phyloP scores from a whole-genome alignment of 1,139 yeast species.

The Torulaspora pretoriensis region DNA sequence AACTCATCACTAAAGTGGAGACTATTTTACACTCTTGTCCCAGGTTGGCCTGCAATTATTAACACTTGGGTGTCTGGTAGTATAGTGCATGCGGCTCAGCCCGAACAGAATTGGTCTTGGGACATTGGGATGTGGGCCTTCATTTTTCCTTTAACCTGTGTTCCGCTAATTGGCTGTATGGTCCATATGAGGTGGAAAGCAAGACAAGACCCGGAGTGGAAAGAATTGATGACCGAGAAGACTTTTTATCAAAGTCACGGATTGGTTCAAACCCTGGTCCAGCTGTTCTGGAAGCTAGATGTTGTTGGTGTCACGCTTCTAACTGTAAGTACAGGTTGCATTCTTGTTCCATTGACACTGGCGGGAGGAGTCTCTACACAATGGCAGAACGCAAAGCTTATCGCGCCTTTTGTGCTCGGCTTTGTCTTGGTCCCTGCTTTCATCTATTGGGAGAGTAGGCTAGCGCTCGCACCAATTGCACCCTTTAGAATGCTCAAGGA shows the following conservation, averaged over 20 bases:
- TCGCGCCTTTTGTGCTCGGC: constrained; percentile 66
- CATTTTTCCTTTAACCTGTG: constrained; percentile 58
- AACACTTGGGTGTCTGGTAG: constrained; percentile 75
- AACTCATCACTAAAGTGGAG: constrained; percentile 69
- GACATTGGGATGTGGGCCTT: constrained; percentile 80
- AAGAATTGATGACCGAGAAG: constrained; percentile 34
- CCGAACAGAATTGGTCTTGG: constrained; percentile 55
- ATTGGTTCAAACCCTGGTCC: constrained; percentile 21
- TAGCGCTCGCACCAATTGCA: constrained; percentile 52
- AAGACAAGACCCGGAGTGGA: constrained; percentile 47
- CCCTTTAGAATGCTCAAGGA: constrained; percentile 57
- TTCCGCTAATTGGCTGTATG: constrained; percentile 55
- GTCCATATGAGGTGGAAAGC: constrained; percentile 55
- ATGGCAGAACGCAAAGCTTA: constrained; percentile 54
- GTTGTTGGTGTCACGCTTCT: constrained; percentile 50
- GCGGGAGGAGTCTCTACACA: constrained; percentile 54
- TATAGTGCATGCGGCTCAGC: constrained; percentile 42
- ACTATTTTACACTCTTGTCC: constrained; percentile 55
- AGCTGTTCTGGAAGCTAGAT: constrained; percentile 49
- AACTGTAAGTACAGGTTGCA: constrained; percentile 50
- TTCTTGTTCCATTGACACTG: constrained; percentile 47
- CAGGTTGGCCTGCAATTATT: constrained; percentile 66
- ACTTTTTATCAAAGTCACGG: constrained; percentile 33
- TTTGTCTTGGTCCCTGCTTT: constrained; percentile 52
- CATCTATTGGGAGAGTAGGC: constrained; percentile 50